Evolutionary conservation across 1,139 yeast species (phyloP).

Genomic region (Pneumocystis carinii): DNA sequence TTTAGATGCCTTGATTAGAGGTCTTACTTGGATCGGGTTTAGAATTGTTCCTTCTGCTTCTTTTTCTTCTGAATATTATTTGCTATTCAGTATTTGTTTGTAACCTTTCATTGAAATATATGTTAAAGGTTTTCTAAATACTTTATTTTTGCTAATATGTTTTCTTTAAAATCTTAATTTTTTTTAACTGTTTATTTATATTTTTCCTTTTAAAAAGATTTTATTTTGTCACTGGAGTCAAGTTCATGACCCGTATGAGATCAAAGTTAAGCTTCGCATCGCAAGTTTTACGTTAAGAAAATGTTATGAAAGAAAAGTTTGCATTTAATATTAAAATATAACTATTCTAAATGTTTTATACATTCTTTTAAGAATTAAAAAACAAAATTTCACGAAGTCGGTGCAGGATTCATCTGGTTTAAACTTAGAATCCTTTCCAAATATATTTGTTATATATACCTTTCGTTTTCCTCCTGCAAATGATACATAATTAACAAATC

Average conservation of each 20-base stretch:
- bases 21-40: neutral
- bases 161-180: no score
- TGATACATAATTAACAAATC: conserved; percentile 96
- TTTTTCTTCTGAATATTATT: neutral
- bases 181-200: neutral
- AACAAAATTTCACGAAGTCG: neutral
- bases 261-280: no score
- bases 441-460: conserved; percentile 26
- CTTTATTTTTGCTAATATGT: no score
- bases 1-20: neutral
- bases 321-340: no score
- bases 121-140: no score
- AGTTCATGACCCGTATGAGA: neutral
- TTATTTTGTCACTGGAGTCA: neutral
- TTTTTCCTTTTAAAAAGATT: neutral
- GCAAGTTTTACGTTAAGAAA: no score
- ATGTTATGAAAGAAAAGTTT: no score
- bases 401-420: neutral
- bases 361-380: neutral
- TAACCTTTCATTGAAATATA: no score
- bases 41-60: neutral
- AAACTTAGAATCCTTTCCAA: neutral
- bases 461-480: conserved; percentile 90
- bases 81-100: neutral
- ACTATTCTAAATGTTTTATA: neutral